Evolutionary conservation across 495 filamentous ascomycete genomes (phyloP).

Genomic region (Thozetella sp.): DNA sequence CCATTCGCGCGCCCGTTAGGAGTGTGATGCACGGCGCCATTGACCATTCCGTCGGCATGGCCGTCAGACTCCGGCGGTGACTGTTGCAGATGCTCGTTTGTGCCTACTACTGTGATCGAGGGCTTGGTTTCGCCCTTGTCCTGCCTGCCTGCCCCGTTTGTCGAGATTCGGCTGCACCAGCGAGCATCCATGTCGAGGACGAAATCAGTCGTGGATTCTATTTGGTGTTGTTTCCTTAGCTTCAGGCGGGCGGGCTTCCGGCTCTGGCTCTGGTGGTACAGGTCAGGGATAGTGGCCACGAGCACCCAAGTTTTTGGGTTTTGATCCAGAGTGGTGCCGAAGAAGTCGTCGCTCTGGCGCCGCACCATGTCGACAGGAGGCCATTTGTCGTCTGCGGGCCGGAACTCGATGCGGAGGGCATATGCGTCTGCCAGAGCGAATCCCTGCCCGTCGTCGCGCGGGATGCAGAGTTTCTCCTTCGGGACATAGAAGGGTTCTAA

Average conservation of each 20-base stretch:
- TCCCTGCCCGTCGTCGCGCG: slow-evolving; percentile 37
- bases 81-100: slow-evolving; percentile 20
- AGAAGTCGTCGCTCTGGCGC: slow-evolving; percentile 21
- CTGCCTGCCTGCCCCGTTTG: slow-evolving; percentile 13
- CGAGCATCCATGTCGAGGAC: slow-evolving; percentile 48
- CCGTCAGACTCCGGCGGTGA: slow-evolving; percentile 22
- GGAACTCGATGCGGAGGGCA: slow-evolving; percentile 43
- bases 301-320: slow-evolving; percentile 37
- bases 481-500: slow-evolving; percentile 46
- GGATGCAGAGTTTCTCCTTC: slow-evolving; percentile 44
- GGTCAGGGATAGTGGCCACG: slow-evolving; percentile 34
- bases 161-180: slow-evolving; percentile 36
- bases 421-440: slow-evolving; percentile 48
- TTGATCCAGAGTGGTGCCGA: slow-evolving; percentile 17
- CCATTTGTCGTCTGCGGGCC: slow-evolving; percentile 49
- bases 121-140: slow-evolving; percentile 26
- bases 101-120: slow-evolving; percentile 26
- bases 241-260: slow-evolving; percentile 35
- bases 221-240: slow-evolving; percentile 30
- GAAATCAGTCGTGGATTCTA: slow-evolving; percentile 31
- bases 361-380: slow-evolving; percentile 43
- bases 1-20: slow-evolving; percentile 21
- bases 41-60: slow-evolving; percentile 22
- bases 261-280: slow-evolving; percentile 35
- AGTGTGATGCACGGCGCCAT: slow-evolving; percentile 15